A percentile compares a stretch with the other conserved stretches of the same genome.
These are phyloP conservation scores for Psilocybe cyanescens DNA, from an alignment of 768 basidiomycete genomes.

Conservation along the genomic window DNA sequence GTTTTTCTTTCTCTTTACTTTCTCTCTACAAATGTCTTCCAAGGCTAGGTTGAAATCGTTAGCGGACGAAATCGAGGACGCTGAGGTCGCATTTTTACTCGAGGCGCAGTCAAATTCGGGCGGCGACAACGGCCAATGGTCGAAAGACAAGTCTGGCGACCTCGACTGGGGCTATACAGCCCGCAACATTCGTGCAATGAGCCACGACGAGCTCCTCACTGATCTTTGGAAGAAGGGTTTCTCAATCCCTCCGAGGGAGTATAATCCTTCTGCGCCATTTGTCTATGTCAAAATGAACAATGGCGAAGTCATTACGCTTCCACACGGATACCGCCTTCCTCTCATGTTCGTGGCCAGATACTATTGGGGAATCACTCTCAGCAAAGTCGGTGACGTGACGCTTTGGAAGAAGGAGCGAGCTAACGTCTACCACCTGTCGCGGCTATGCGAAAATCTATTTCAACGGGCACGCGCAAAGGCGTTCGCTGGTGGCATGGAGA, in stretches of 20 bases:
- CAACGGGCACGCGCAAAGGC: slow-evolving; percentile 32
- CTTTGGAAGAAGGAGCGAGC: slow-evolving; percentile 39
- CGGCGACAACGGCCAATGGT: slow-evolving; percentile 16
- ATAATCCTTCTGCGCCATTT: slow-evolving; percentile 23
- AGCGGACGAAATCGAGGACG: slow-evolving; percentile 15
- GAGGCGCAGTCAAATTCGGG: slow-evolving; percentile 1
- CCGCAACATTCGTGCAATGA: slow-evolving; percentile 16
- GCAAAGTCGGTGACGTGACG: slow-evolving; percentile 25
- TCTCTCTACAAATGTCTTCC: slow-evolving; percentile 8
- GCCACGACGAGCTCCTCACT: slow-evolving; percentile 19
- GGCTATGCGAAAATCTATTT: slow-evolving; percentile 39
- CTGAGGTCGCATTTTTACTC: slow-evolving; percentile 15
- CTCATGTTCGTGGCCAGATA: slow-evolving; percentile 49
- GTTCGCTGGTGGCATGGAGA: slow-evolving; percentile 30
- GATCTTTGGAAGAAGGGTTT: slow-evolving; percentile 21
- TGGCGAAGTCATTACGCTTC: slow-evolving; percentile 30
- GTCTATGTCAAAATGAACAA: slow-evolving; percentile 17
- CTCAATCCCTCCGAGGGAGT: slow-evolving; percentile 23
- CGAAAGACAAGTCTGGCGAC: slow-evolving; percentile 18
- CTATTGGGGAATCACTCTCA: slow-evolving; percentile 40
- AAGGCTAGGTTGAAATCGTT: slow-evolving; percentile 13
- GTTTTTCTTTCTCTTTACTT: neutral
- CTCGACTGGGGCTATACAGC: slow-evolving; percentile 27
- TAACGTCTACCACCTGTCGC: slow-evolving; percentile 44
- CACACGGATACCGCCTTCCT: slow-evolving; percentile 44